Evolutionary conservation across 2,329 filamentous ascomycete genomes (phyloP).

Genomic region (Hortaea werneckii): DNA sequence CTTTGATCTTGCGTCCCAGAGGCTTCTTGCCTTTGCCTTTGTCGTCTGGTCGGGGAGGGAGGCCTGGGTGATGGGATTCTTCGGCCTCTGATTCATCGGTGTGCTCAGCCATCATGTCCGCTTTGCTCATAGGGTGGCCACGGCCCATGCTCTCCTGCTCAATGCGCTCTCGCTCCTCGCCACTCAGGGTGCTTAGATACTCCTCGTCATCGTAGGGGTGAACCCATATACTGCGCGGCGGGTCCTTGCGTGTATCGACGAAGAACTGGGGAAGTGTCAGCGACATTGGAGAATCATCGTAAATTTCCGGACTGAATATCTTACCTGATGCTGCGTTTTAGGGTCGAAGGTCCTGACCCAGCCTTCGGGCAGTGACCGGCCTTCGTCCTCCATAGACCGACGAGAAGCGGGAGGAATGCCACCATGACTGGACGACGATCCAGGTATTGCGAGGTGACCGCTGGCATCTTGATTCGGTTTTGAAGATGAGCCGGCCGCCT

Average conservation of each 20-base stretch:
- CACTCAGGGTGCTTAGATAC: constrained; percentile 40
- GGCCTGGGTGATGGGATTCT: constrained; percentile 20
- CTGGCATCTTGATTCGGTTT: constrained; percentile 1
- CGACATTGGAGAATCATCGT: no score
- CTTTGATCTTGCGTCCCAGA: constrained; percentile 49
- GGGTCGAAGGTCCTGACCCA: constrained; percentile 50
- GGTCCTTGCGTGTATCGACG: constrained; percentile 46
- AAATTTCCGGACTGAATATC: no score
- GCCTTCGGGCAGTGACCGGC: constrained; percentile 43
- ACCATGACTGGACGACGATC: constrained; percentile 27
- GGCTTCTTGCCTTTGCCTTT: constrained; percentile 23
- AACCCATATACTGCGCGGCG: constrained; percentile 50
- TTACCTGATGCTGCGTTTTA: constrained; percentile 33
- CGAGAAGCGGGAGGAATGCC: constrained; percentile 44
- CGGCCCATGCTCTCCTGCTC: constrained; percentile 28
- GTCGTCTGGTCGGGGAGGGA: constrained; percentile 14
- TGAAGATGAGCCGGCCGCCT: constrained; percentile 7
- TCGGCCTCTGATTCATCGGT: constrained; percentile 37
- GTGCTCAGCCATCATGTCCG: constrained; percentile 36
- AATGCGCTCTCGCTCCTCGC: constrained; percentile 41
- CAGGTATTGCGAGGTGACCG: constrained; percentile 16
- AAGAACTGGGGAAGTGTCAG: constrained; percentile 42
- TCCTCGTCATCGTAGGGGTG: constrained; percentile 52
- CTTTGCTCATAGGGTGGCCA: constrained; percentile 22
- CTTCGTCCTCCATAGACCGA: constrained; percentile 53